Evolutionary conservation across 106 monocot genomes (phyloP).

Genomic region (Platanthera guangdongensis): DNA sequence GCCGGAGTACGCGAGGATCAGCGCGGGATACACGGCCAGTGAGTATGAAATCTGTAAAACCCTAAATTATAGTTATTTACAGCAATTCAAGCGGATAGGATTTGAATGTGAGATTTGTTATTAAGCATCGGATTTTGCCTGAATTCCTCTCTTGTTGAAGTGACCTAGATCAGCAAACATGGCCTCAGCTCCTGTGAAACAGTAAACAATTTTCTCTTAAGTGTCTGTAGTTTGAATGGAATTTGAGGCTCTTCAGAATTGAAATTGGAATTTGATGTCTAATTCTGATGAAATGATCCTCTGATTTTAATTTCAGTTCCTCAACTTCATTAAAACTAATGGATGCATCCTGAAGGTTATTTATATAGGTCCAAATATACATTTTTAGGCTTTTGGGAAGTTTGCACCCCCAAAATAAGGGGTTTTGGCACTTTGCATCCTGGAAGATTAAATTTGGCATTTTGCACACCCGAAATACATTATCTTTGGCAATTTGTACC

Average conservation of each 20-base stretch:
- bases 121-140: constrained; percentile 15
- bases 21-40: constrained; percentile 35
- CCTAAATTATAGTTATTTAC: neutral
- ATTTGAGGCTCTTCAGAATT: neutral
- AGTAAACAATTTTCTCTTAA: neutral
- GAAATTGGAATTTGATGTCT: neutral
- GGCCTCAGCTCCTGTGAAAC: constrained; percentile 55
- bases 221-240: too few relatives aligned
- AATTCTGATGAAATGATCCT: too few relatives aligned
- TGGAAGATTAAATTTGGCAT: too few relatives aligned
- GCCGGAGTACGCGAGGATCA: constrained; percentile 47
- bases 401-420: too few relatives aligned
- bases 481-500: too few relatives aligned
- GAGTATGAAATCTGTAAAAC: constrained; percentile 33
- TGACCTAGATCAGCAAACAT: constrained; percentile 80
- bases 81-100: neutral
- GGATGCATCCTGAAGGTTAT: too few relatives aligned
- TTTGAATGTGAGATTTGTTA: neutral
- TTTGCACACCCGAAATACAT: too few relatives aligned
- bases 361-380: too few relatives aligned
- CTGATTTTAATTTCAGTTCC: too few relatives aligned
- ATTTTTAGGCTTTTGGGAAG: too few relatives aligned
- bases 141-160: constrained; percentile 51
- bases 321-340: too few relatives aligned
- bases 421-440: too few relatives aligned